These are phyloP conservation scores for Apiospora malaysiana DNA, from an alignment of 2,329 filamentous ascomycete species.

Conservation along the genomic window DNA sequence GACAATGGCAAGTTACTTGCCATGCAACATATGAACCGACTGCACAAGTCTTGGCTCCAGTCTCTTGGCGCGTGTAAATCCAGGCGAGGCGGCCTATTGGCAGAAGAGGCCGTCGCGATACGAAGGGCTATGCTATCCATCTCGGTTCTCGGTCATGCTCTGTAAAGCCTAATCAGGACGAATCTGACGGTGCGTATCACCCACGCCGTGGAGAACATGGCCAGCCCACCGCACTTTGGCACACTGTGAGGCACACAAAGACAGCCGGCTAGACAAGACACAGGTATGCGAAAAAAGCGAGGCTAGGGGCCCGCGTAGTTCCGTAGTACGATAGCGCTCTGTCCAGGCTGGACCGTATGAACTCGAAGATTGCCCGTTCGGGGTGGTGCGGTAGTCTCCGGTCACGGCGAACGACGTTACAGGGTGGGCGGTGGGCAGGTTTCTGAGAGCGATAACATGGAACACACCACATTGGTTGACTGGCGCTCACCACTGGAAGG, in stretches of 20 bases:
- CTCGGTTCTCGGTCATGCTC: neutral
- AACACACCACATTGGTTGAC: slow-evolving; percentile 17
- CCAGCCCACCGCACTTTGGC: neutral
- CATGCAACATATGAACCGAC: neutral
- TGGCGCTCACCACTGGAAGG: slow-evolving; percentile 18
- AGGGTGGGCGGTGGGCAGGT: slow-evolving; percentile 14
- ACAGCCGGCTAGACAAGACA: neutral
- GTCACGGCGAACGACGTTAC: slow-evolving; percentile 17
- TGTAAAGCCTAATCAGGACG: neutral
- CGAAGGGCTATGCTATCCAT: slow-evolving; percentile 7
- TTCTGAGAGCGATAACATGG: slow-evolving; percentile 12
- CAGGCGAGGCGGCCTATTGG: neutral
- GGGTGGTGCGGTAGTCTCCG: slow-evolving; percentile 11
- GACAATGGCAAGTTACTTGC: neutral
- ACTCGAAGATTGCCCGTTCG: neutral
- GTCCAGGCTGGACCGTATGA: neutral
- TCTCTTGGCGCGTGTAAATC: neutral
- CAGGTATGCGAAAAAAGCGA: neutral
- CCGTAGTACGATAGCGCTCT: neutral
- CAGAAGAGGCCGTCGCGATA: neutral
- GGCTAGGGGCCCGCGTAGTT: neutral
- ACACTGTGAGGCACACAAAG: slow-evolving; percentile 17
- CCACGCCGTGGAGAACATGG: neutral
- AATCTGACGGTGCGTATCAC: slow-evolving; percentile 13
- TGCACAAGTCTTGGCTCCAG: neutral